Conservation (phyloP, 441 rosid species). For the Francoa sonchifolia region DNA sequence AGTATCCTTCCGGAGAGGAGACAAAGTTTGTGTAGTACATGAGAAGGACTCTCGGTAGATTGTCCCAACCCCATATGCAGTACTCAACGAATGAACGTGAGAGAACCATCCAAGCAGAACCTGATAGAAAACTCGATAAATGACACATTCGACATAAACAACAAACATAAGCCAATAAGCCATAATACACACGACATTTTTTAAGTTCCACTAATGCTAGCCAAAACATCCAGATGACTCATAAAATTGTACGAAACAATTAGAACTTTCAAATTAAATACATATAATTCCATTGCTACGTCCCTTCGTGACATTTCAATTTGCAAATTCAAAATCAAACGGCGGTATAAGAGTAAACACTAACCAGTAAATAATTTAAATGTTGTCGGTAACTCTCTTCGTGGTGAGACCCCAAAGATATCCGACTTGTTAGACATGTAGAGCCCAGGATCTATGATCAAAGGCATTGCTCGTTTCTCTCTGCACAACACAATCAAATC, state of each 20-base stretch:
- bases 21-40: constrained; percentile 84
- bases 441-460: constrained; percentile 84
- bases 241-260: too few relatives aligned
- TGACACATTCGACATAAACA: constrained; percentile 52
- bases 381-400: constrained; percentile 71
- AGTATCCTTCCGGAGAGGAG: constrained; percentile 95
- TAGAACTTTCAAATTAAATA: too few relatives aligned
- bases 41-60: constrained; percentile 63
- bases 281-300: too few relatives aligned
- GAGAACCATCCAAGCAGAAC: constrained; percentile 84
- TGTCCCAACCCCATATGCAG: constrained; percentile 87
- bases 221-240: too few relatives aligned
- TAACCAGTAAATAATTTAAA: constrained; percentile 82
- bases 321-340: too few relatives aligned
- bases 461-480: constrained; percentile 65
- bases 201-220: too few relatives aligned
- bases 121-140: constrained; percentile 70
- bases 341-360: too few relatives aligned
- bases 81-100: constrained; percentile 58
- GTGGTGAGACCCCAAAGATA: constrained; percentile 68
- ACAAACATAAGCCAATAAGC: constrained; percentile 75
- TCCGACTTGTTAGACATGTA: constrained; percentile 81
- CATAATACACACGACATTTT: constrained; percentile 49
- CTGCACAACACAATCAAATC: constrained; percentile 29
- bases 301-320: too few relatives aligned